These are phyloP conservation scores for Zasmidium angulare DNA, from an alignment of 2,329 filamentous ascomycete species.

Conservation along the genomic window DNA sequence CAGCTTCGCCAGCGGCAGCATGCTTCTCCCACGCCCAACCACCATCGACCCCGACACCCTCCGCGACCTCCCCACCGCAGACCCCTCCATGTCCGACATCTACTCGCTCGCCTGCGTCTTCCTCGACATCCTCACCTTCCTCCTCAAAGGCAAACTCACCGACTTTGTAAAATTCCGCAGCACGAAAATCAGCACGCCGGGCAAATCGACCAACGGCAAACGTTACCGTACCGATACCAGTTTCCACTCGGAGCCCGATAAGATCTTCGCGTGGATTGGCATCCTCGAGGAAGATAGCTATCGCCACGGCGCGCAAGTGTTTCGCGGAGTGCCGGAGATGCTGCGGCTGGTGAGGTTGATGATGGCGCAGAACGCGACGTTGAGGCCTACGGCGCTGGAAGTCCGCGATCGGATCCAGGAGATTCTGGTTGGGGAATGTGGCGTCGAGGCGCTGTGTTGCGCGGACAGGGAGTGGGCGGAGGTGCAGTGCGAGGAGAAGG, in stretches of 20 bases:
- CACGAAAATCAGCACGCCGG: slow-evolving; percentile 51
- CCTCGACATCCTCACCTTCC: slow-evolving; percentile 67
- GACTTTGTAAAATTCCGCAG: slow-evolving; percentile 67
- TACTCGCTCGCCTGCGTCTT: slow-evolving; percentile 74
- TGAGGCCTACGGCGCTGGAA: slow-evolving; percentile 42
- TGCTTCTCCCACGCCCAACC: slow-evolving; percentile 27
- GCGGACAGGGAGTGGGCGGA: slow-evolving; percentile 28
- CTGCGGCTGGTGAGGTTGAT: slow-evolving; percentile 43
- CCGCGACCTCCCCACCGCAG: slow-evolving; percentile 38
- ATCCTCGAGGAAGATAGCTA: slow-evolving; percentile 29
- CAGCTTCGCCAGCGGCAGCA: slow-evolving; percentile 9
- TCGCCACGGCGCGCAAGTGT: slow-evolving; percentile 31
- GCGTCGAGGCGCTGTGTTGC: slow-evolving; percentile 33
- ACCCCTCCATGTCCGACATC: slow-evolving; percentile 58
- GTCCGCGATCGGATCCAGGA: slow-evolving; percentile 40
- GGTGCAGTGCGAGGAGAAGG: slow-evolving; percentile 7
- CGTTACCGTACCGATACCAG: slow-evolving; percentile 57
- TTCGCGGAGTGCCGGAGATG: slow-evolving; percentile 42
- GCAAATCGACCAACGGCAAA: slow-evolving; percentile 5
- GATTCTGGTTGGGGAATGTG: slow-evolving; percentile 28
- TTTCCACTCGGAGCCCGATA: slow-evolving; percentile 69
- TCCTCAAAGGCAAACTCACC: slow-evolving; percentile 65
- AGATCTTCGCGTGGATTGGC: slow-evolving; percentile 70
- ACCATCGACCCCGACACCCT: slow-evolving; percentile 46
- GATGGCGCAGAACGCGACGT: slow-evolving; percentile 41